Conservation (phyloP, 345 rosid species). For the Carallia brachiata region DNA sequence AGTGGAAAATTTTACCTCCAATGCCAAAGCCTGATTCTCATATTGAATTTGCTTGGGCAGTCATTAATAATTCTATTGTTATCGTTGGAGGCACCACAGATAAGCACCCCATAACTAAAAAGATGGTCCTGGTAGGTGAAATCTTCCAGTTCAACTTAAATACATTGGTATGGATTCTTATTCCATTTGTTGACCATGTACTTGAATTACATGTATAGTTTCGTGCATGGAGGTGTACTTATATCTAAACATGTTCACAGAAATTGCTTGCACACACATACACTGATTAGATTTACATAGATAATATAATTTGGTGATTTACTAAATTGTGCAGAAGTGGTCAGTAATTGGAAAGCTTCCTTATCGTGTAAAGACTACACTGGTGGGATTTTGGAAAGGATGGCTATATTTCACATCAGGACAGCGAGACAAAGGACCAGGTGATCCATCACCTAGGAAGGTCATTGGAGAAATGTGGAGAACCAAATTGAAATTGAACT, state of each 20-base stretch:
- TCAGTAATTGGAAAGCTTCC: conserved; percentile 84
- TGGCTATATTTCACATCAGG: conserved; percentile 91
- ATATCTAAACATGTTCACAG: not conserved
- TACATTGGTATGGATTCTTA: conserved; percentile 50
- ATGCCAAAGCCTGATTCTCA: conserved; percentile 96
- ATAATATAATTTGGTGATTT: not conserved
- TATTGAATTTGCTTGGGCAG: conserved; percentile 89
- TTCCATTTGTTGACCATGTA: not conserved
- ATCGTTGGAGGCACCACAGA: conserved; percentile 95
- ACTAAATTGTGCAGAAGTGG: conserved; percentile 63
- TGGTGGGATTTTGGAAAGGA: conserved; percentile 84
- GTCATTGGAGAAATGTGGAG: conserved; percentile 90
- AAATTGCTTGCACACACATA: not conserved
- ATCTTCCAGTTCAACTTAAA: conserved; percentile 73
- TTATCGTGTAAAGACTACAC: conserved; percentile 85
- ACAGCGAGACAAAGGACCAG: conserved; percentile 88
- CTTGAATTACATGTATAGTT: not conserved
- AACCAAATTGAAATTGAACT: conserved; percentile 63
- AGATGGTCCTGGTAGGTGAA: conserved; percentile 88
- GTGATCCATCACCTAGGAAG: conserved; percentile 78
- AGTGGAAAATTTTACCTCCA: conserved; percentile 77
- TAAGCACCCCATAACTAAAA: conserved; percentile 87
- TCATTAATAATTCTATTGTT: conserved; percentile 82
- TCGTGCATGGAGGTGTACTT: too few relatives aligned
- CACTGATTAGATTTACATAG: not conserved